These are phyloP conservation scores for Exophiala spinifera DNA, from an alignment of 2,329 filamentous ascomycete species.

Conservation along the genomic window DNA sequence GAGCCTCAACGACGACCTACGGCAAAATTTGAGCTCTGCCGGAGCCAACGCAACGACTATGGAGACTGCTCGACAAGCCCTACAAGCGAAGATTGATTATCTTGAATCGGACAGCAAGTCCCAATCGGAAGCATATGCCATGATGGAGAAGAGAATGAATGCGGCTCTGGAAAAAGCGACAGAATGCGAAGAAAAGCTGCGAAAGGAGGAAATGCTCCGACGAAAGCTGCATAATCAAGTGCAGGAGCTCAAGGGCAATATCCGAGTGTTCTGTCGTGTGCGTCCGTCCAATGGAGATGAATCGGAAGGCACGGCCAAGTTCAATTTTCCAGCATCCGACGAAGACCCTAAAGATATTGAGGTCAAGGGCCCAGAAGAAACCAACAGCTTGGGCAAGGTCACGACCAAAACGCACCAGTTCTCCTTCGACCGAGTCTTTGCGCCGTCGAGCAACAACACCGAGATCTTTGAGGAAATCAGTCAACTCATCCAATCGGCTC, in stretches of 20 bases:
- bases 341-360: conserved; percentile 86
- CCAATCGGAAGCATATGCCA: conserved; percentile 79
- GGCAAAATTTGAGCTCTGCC: conserved; percentile 59
- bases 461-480: conserved; percentile 96
- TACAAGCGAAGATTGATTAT: conserved; percentile 81
- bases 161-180: conserved; percentile 70
- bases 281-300: conserved; percentile 67
- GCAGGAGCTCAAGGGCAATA: conserved; percentile 96
- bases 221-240: conserved; percentile 96
- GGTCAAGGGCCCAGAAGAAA: conserved; percentile 78
- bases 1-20: conserved; percentile 55
- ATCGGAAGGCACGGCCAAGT: conserved; percentile 63
- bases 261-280: conserved; percentile 95
- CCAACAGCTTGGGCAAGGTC: conserved; percentile 72
- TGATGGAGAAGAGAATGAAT: conserved; percentile 75
- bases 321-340: conserved; percentile 73
- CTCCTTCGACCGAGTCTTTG: conserved; percentile 90
- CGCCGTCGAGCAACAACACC: conserved; percentile 70
- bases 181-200: conserved; percentile 73
- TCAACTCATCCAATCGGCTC: conserved; percentile 89
- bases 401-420: conserved; percentile 79
- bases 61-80: conserved; percentile 70
- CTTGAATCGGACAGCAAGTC: conserved; percentile 86
- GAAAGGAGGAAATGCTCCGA: conserved; percentile 85
- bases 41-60: conserved; percentile 62